These are phyloP conservation scores for Microbotryum silenes-acaulis DNA, from an alignment of 1,284 basidiomycete species.

Conservation along the genomic window DNA sequence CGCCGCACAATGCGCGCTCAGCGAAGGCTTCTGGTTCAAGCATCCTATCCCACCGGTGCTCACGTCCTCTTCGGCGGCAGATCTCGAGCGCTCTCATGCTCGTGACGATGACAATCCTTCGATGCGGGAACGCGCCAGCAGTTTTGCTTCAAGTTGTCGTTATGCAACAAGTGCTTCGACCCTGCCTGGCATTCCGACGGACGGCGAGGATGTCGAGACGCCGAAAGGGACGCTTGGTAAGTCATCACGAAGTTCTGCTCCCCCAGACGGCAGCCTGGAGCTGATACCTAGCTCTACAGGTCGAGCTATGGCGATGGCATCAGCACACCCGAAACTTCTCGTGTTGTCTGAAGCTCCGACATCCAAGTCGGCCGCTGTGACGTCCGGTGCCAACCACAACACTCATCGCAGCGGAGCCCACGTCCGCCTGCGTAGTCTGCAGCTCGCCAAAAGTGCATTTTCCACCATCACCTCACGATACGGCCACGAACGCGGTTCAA, in stretches of 20 bases:
- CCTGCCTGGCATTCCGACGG: conserved; percentile 13
- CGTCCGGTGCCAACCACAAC: no score
- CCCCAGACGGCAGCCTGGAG: no score
- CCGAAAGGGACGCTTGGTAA: conserved; percentile 10
- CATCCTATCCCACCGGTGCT: conserved; percentile 3
- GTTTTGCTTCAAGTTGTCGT: neutral
- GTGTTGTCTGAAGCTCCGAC: conserved; percentile 8
- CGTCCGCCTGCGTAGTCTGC: conserved; percentile 25
- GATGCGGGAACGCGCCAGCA: neutral
- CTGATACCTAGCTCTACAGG: conserved; percentile 4
- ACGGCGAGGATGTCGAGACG: conserved; percentile 7
- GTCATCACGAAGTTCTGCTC: neutral
- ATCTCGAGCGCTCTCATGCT: conserved; percentile 2
- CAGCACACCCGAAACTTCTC: conserved; percentile 20
- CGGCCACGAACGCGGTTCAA: neutral
- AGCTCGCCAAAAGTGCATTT: conserved; percentile 13
- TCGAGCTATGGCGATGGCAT: conserved; percentile 25
- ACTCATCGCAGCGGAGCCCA: conserved; percentile 4
- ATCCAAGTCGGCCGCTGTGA: no score
- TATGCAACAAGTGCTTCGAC: neutral
- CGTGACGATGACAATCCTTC: neutral
- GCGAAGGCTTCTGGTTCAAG: conserved; percentile 25
- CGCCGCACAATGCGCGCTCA: conserved; percentile 13
- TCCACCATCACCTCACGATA: neutral
- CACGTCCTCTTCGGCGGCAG: conserved; percentile 14